phyloP scores from a whole-genome alignment of 129 eudicot species.

The Silybum marianum region DNA sequence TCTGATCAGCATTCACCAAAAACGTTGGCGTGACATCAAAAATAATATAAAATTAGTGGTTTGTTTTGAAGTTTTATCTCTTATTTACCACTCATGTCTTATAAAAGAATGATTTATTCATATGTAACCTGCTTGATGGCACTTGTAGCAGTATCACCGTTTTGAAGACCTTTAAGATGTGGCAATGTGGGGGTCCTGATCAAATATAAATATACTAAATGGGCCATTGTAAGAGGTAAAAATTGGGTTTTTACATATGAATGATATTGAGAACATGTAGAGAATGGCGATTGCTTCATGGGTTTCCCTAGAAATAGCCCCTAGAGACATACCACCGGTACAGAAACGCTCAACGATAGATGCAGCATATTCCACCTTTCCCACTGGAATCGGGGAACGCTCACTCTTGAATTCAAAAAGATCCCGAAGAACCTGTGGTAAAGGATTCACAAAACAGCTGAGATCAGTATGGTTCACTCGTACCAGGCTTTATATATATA shows the following conservation, averaged over 20 bases:
- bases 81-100: neutral
- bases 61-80: neutral
- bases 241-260: neutral
- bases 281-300: constrained; percentile 96
- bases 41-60: neutral
- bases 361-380: constrained; percentile 89
- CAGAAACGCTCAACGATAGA: constrained; percentile 94
- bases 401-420: constrained; percentile 93
- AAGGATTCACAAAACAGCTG: neutral
- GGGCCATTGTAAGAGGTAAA: neutral
- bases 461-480: too few species aligned
- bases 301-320: constrained; percentile 96
- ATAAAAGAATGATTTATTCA: too few species aligned
- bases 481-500: too few species aligned
- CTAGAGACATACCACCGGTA: constrained; percentile 99
- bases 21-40: constrained; percentile 99
- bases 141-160: too few species aligned
- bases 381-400: constrained; percentile 91
- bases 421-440: constrained; percentile 85
- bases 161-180: too few species aligned
- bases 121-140: too few species aligned
- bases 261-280: neutral
- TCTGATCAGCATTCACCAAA: constrained; percentile 93
- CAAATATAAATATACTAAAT: too few species aligned
- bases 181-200: too few species aligned